Percentiles rank a stretch among this genome's conserved stretches.
phyloP scores from a whole-genome alignment of 306 rosid species.

The Casuarina cunninghamiana region DNA sequence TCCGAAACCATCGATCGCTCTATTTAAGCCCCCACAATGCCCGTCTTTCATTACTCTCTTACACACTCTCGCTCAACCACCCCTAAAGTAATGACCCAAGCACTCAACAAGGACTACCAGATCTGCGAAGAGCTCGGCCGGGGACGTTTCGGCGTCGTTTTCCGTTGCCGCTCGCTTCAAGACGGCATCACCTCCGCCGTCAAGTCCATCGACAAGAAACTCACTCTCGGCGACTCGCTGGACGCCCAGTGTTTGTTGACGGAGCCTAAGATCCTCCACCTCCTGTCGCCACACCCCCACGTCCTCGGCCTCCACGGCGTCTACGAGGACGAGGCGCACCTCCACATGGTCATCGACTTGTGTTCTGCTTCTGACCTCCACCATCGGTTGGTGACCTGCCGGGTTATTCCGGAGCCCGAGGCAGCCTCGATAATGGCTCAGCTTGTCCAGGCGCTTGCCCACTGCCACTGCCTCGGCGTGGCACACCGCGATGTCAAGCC shows the following conservation, averaged over 20 bases:
- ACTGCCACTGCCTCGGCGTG: slow-evolving; percentile 65
- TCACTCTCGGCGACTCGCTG: slow-evolving; percentile 41
- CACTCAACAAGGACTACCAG: slow-evolving; percentile 46
- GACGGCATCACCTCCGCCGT: slow-evolving; percentile 44
- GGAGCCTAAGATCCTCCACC: slow-evolving; percentile 58
- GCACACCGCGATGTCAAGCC: slow-evolving; percentile 77
- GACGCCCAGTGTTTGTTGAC: slow-evolving; percentile 53
- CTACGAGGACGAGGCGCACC: slow-evolving; percentile 56
- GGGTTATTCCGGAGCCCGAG: slow-evolving; percentile 39
- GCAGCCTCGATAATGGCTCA: slow-evolving; percentile 43
- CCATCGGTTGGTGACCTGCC: slow-evolving; percentile 18
- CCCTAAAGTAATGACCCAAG: slow-evolving; percentile 41
- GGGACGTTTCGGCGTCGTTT: slow-evolving; percentile 73
- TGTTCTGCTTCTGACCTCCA: slow-evolving; percentile 53
- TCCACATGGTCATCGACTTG: slow-evolving; percentile 64
- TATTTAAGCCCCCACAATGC: not conserved
- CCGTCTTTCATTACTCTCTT: not conserved
- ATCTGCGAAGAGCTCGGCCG: slow-evolving; percentile 58
- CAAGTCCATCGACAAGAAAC: slow-evolving; percentile 55
- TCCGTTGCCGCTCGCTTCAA: slow-evolving; percentile 34
- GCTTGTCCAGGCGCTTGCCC: slow-evolving; percentile 55
- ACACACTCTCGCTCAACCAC: not conserved
- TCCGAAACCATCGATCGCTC: not conserved
- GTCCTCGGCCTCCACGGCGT: slow-evolving; percentile 41
- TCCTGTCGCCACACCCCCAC: slow-evolving; percentile 55